A percentile compares a stretch with the other conserved stretches of the same genome.
Conservation (phyloP, 352 stramenopile genomes). For the Pythium angustatum region DNA sequence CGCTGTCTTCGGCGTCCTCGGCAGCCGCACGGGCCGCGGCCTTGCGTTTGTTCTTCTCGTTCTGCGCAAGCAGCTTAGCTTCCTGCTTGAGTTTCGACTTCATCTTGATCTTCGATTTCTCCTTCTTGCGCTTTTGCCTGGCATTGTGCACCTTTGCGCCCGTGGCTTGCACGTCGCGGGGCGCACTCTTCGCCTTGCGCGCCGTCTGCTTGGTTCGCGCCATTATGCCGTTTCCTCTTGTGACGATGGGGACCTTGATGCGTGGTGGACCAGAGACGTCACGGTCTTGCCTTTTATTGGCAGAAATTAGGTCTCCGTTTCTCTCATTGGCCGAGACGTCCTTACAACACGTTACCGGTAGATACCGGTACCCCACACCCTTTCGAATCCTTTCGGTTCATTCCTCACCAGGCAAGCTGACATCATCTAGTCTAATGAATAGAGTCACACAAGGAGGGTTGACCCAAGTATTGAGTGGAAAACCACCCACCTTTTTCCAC, state of each 20-base stretch:
- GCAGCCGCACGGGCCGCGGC: slow-evolving; percentile 18
- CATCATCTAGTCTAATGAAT: neutral
- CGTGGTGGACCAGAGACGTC: slow-evolving; percentile 15
- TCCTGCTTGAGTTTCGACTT: slow-evolving; percentile 57
- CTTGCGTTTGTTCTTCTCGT: slow-evolving; percentile 52
- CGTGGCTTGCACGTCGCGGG: slow-evolving; percentile 39
- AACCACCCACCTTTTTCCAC: slow-evolving; percentile 4
- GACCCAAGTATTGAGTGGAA: slow-evolving; percentile 25
- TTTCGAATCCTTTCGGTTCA: slow-evolving; percentile 1
- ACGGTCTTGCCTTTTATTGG: neutral
- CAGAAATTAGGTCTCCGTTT: slow-evolving; percentile 12
- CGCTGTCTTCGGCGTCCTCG: slow-evolving; percentile 13
- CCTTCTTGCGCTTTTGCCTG: slow-evolving; percentile 34
- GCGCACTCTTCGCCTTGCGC: slow-evolving; percentile 35
- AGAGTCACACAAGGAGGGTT: slow-evolving; percentile 16
- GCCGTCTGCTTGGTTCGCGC: slow-evolving; percentile 42
- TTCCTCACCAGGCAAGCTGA: slow-evolving; percentile 16
- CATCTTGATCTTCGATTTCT: slow-evolving; percentile 61
- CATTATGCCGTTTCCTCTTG: slow-evolving; percentile 31
- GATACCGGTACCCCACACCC: slow-evolving; percentile 17
- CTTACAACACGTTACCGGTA: too few species aligned
- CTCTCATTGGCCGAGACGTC: too few species aligned
- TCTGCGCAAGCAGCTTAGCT: slow-evolving; percentile 31
- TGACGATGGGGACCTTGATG: slow-evolving; percentile 4
- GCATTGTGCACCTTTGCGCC: slow-evolving; percentile 41